Base-by-base conservation (phyloP, 2,329 filamentous ascomycete species). In the Fonsecaea nubica region DNA sequence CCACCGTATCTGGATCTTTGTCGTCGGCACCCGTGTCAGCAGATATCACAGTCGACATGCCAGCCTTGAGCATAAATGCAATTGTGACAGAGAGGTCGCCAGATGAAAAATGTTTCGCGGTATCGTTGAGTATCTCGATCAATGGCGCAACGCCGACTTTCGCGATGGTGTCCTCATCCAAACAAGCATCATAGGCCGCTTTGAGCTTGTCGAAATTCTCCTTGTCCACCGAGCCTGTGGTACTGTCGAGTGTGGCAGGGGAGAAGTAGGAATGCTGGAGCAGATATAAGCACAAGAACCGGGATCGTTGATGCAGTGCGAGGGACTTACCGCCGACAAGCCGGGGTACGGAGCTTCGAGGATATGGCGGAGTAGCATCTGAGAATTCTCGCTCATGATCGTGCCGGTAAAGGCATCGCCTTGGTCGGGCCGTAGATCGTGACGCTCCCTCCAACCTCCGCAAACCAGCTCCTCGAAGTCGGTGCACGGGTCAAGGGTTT, bases 381-480 rank as follows among this genome's bases (percentile, higher is more conserved):
- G 82, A 5, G 85, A 85, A 65, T 84, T 84, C 74, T 90, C 88
- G 21, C 78, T 79, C 85, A 91, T 87, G 66, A 87, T 81, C 1
- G 83, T 86, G 30, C 84, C 84, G 2, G 88, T 86, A 66, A 88
- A 89, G 38, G 83, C 83, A 71, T 84, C 83, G 38, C 85, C 83
- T 68, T 88, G 85, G 73, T 91, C 89, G 3, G 86, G 79, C 2
- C 89, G 85, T 65, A 91, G 83, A 72, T 90, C 88, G 77, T 91
- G 85, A 9, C 80, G 82, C 25, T 86, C 81, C 60, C 84, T 81
- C 85, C 89, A 92, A 10, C 89, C 89, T 63, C 87, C 88, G 72
- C 89, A 91, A 21, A 87, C 87, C 63, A 88, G 83, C 74, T 88
- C 81, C 66, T 90, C 87, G 66, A 92, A 92, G 73, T 91, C 78